Base-by-base conservation (phyloP, 306 rosid genomes). In the Gastrolobium villosum region DNA sequence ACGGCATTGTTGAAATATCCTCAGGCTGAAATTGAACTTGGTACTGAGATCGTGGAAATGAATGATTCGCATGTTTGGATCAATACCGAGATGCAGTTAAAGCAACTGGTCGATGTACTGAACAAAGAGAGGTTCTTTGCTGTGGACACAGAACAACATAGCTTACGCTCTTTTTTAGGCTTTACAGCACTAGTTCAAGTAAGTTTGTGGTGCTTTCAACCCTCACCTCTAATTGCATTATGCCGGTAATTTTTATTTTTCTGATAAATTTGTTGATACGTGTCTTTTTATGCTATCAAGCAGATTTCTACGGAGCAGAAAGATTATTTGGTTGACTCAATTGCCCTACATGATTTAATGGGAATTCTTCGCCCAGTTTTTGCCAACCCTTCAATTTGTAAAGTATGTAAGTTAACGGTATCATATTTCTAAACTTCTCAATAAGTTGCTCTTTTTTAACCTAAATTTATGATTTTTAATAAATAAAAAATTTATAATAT, bases 61-160 rank as follows among this genome's bases (percentile, higher is more conserved):
- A 88, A 79, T 2, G 92, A 86, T 36, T 34, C 81, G 2, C 86
- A 82, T 80, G 73, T 84, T 48, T 94, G 98, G 98, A 88, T 92
- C n/a, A 85, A 92, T 79, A 89, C 87, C 2, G 92, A 84, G 87
- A 65, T 75, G 75, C 86, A 86, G 65, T 78, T 94, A 64, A 77
- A 74, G 82, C 88, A 90, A 61, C 86, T 94, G 26, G 92, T 73
- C 43, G 72, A 78, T 81, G 84, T 76, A 4, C 83, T 94, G 84
- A 82, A 83, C 63, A 82, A 81, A 60, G 90, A 89, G 84, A 86
- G 41, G 63, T 82, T 79, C 30, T 86, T 94, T 77, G 89, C 87
- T 10, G 99, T 95, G 57, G 99, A 95, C 79, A 95, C 98, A 5
- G 98, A 91, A 86, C 98, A 92, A 83, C 96, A 95, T 84, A 86